These are phyloP conservation scores for Bassia scoparia DNA, from an alignment of 148 eudicot genomes.

Conservation along the genomic window DNA sequence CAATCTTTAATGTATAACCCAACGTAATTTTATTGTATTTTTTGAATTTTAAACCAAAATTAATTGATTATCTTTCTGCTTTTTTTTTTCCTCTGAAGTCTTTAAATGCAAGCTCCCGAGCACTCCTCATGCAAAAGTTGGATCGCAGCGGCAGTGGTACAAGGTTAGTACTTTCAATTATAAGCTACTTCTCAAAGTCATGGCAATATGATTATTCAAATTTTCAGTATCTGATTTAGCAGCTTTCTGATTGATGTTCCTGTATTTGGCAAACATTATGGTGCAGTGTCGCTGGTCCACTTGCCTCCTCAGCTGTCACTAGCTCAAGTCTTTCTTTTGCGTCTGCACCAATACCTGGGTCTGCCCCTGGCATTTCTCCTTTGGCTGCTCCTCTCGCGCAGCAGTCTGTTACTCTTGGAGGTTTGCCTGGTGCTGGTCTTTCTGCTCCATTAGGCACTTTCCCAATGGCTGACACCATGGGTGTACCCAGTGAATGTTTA, in stretches of 20 bases:
- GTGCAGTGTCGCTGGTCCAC: slow-evolving; percentile 52
- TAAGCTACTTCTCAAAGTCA: not conserved
- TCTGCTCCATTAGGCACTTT: slow-evolving; percentile 42
- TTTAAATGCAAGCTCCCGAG: slow-evolving; percentile 82
- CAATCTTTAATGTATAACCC: not conserved
- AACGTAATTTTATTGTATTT: too few relatives aligned
- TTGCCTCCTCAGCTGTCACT: slow-evolving; percentile 36
- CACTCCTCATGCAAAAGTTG: slow-evolving; percentile 83
- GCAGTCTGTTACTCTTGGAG: slow-evolving; percentile 36
- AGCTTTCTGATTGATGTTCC: slow-evolving; percentile 11
- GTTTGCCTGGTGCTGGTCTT: slow-evolving; percentile 37
- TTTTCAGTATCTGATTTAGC: not conserved
- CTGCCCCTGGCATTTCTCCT: slow-evolving; percentile 33
- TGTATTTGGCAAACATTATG: slow-evolving; percentile 20
- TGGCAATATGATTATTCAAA: not conserved
- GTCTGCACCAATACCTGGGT: slow-evolving; percentile 38
- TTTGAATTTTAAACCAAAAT: not conserved
- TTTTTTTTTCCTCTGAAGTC: slow-evolving; percentile 29
- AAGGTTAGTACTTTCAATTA: slow-evolving; percentile 38
- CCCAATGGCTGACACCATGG: slow-evolving; percentile 57
- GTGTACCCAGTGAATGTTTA: slow-evolving; percentile 80
- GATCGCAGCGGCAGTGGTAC: slow-evolving; percentile 68
- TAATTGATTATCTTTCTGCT: not conserved
- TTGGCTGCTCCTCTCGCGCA: slow-evolving; percentile 33
- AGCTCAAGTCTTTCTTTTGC: slow-evolving; percentile 32